These are phyloP conservation scores for Saccharomyces hybrid DNA, from an alignment of 1,139 yeast species.

Conservation along the genomic window DNA sequence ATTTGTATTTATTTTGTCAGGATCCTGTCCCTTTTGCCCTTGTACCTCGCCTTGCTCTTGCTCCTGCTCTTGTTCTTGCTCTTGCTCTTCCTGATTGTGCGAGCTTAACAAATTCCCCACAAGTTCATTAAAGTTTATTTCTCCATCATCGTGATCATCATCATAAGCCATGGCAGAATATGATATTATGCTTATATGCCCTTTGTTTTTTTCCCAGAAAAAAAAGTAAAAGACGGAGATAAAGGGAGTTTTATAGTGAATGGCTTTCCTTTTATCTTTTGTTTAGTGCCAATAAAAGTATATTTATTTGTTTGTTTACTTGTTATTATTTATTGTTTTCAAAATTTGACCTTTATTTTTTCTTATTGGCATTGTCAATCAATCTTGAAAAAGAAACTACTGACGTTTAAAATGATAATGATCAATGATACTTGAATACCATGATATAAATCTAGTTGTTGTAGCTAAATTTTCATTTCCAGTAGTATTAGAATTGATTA, in stretches of 20 bases:
- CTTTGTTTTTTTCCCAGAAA: not conserved
- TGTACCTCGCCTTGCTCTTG: constrained; percentile 4
- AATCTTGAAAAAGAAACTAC: not conserved
- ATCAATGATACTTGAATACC: not conserved
- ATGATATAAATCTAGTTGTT: not conserved
- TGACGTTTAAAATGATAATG: not conserved
- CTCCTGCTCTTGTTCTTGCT: constrained; percentile 7
- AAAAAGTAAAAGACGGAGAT: not conserved
- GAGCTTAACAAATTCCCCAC: constrained; percentile 29
- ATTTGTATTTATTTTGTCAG: not conserved
- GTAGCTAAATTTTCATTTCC: not conserved
- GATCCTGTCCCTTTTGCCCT: constrained; percentile 3
- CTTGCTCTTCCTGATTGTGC: constrained; percentile 18
- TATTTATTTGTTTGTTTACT: not conserved
- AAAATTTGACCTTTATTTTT: not conserved
- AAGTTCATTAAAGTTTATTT: constrained; percentile 28
- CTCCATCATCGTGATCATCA: constrained; percentile 21
- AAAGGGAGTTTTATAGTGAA: not conserved
- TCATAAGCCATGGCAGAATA: constrained; percentile 1
- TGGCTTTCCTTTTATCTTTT: not conserved
- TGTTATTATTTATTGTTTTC: not conserved
- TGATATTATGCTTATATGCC: not conserved
- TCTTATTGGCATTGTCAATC: not conserved
- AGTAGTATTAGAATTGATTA: not conserved
- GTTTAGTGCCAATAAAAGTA: not conserved